These are phyloP conservation scores for Alternaria dauci DNA, from an alignment of 2,329 filamentous ascomycete genomes.

Conservation along the genomic window DNA sequence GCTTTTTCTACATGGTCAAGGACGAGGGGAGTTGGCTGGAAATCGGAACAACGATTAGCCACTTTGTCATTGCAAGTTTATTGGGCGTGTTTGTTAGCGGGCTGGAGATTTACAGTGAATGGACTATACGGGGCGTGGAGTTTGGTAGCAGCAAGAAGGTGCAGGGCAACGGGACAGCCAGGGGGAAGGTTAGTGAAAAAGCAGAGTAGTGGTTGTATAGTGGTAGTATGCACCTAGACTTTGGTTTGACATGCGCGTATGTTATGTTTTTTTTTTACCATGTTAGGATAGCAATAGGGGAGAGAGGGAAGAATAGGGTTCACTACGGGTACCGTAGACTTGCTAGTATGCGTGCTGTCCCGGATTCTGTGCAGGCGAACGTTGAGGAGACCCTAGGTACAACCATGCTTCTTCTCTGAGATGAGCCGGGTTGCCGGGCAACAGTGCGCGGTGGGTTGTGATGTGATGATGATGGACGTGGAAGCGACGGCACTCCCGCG, in stretches of 20 bases:
- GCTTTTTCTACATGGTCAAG: slow-evolving; percentile 97
- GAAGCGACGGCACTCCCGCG: slow-evolving; percentile 1
- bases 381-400: not conserved
- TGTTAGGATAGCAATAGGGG: not conserved
- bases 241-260: not conserved
- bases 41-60: slow-evolving; percentile 94
- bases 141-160: slow-evolving; percentile 56
- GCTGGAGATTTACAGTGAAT: slow-evolving; percentile 83
- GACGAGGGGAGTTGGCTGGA: slow-evolving; percentile 98
- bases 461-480: not conserved
- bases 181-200: slow-evolving; percentile 9
- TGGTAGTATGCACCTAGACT: not conserved
- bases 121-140: slow-evolving; percentile 82
- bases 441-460: slow-evolving; percentile 4
- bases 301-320: not conserved
- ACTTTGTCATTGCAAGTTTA: slow-evolving; percentile 91
- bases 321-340: not conserved
- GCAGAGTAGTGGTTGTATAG: slow-evolving; percentile 5
- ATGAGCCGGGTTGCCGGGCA: slow-evolving; percentile 12
- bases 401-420: slow-evolving; percentile 2
- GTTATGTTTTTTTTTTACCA: not conserved
- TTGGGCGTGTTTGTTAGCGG: slow-evolving; percentile 90
- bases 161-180: slow-evolving; percentile 4
- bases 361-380: not conserved
- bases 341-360: not conserved